Conservation (phyloP, 225 moss, liverwort and hornwort genomes). For the Climacium dendroides region DNA sequence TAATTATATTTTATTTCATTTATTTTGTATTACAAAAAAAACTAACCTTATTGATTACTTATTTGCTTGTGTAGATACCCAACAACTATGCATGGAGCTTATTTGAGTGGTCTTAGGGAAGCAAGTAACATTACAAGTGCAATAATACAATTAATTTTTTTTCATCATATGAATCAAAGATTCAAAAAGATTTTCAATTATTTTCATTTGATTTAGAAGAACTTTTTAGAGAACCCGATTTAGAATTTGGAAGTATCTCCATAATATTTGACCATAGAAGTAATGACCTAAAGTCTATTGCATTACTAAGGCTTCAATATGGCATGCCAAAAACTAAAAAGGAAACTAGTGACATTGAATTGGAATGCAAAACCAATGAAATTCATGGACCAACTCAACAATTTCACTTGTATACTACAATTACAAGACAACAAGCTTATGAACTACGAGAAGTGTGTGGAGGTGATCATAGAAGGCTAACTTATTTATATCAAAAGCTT, state of each 20-base stretch:
- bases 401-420: slow-evolving; percentile 20
- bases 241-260: slow-evolving; percentile 37
- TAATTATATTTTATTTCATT: neutral
- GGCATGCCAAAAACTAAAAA: neutral
- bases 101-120: slow-evolving; percentile 29
- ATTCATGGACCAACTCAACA: neutral
- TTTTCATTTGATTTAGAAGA: slow-evolving; percentile 11
- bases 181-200: slow-evolving; percentile 8
- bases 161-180: neutral
- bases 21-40: neutral
- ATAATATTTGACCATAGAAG: slow-evolving; percentile 24
- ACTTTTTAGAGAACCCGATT: slow-evolving; percentile 16
- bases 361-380: neutral
- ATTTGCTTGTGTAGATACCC: slow-evolving; percentile 6
- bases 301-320: slow-evolving; percentile 5
- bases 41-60: neutral
- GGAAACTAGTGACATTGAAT: neutral
- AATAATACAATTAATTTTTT: neutral
- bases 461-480: slow-evolving; percentile 2
- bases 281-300: slow-evolving; percentile 9
- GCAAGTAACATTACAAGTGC: slow-evolving; percentile 24
- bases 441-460: slow-evolving; percentile 19
- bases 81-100: slow-evolving; percentile 40
- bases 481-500: slow-evolving; percentile 14
- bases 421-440: slow-evolving; percentile 24